Conservation (phyloP, 75 land plant genomes). For the Cryptomeria japonica region DNA sequence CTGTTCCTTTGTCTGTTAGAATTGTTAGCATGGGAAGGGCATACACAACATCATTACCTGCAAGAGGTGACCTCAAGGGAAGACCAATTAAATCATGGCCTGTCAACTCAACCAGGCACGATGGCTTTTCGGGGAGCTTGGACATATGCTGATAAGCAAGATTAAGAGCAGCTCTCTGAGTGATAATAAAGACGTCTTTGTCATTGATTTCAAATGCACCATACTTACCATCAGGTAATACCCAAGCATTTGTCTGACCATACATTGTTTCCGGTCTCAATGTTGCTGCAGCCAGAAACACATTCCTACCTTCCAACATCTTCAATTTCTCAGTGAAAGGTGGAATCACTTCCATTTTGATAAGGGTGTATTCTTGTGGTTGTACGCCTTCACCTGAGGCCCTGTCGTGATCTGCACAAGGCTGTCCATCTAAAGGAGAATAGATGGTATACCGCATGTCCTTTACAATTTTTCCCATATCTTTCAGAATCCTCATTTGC, state of each 20-base stretch:
- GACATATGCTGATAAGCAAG: constrained; percentile 79
- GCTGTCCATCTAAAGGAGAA: constrained; percentile 88
- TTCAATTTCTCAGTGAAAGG: constrained; percentile 62
- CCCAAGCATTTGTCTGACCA: constrained; percentile 90
- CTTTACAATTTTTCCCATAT: constrained; percentile 74
- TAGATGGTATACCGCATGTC: constrained; percentile 70
- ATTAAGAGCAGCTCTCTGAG: constrained; percentile 71
- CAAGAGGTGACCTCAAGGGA: constrained; percentile 70
- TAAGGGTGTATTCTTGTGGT: constrained; percentile 48
- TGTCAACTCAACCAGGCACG: constrained; percentile 67
- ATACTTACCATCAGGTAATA: constrained; percentile 82
- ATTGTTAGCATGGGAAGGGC: constrained; percentile 22
- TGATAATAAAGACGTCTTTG: constrained; percentile 69
- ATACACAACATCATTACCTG: constrained; percentile 63
- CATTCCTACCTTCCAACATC: constrained; percentile 61
- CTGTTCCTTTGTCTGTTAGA: constrained; percentile 89
- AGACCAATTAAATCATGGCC: constrained; percentile 85
- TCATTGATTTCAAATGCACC: constrained; percentile 89
- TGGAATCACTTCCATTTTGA: constrained; percentile 61
- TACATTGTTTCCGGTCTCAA: constrained; percentile 95
- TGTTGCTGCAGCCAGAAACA: constrained; percentile 88
- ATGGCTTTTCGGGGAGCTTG: constrained; percentile 64
- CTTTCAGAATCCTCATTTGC: constrained; percentile 78
- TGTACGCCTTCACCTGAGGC: constrained; percentile 86
- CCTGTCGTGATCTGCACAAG: constrained; percentile 94